Base-by-base conservation (phyloP, 2,329 filamentous ascomycete genomes). In the Mycocentrospora acerina region DNA sequence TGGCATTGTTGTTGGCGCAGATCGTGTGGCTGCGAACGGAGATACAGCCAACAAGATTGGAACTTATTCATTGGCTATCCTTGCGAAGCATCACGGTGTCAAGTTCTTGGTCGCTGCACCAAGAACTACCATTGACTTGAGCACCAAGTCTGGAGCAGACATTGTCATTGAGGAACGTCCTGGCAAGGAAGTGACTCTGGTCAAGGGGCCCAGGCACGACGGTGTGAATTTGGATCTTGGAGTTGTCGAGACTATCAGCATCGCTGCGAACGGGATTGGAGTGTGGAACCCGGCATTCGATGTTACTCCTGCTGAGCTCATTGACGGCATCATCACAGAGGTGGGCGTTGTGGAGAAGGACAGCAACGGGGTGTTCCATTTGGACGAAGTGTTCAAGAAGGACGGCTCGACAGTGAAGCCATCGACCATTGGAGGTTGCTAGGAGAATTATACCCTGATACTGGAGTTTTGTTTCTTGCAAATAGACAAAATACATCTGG, bases 31-130 rank as follows among this genome's bases (percentile, higher is more conserved):
- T 22, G 87, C 90, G 34, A 98, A 98, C 59, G 93, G 93, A 19
- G 93, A 98, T 70, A 97, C 93, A 0, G 93, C 93, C 39, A 98
- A 98, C 74, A 98, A 98, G 74, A 94, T 98, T 46, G 93, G 93
- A 35, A 98, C 93, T 1, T 97, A 98, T 66, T 80, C 85, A 37
- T 78, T 98, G 4, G 90, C 93, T 3, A 90, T 97, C n/a, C 77
- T 95, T 19, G 93, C 93, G 15, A 83, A 79, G 51, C 76, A 90
- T 59, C 93, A 98, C 59, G 87, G 88, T 13, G 79, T 97, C 59
- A 95, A 91, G 67, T 98, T 98, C 64, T 78, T 98, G 8, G 90
- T 98, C 19, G 93, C 93, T 0, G 93, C 93, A 1, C 93, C 93
- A 0, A 87, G 90, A 6, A 98, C 93, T 2, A 95, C 89, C 40